A percentile compares a stretch with the other conserved stretches of the same genome.
These are phyloP conservation scores for Biscutella laevigata DNA, from an alignment of 441 rosid species.

Conservation along the genomic window DNA sequence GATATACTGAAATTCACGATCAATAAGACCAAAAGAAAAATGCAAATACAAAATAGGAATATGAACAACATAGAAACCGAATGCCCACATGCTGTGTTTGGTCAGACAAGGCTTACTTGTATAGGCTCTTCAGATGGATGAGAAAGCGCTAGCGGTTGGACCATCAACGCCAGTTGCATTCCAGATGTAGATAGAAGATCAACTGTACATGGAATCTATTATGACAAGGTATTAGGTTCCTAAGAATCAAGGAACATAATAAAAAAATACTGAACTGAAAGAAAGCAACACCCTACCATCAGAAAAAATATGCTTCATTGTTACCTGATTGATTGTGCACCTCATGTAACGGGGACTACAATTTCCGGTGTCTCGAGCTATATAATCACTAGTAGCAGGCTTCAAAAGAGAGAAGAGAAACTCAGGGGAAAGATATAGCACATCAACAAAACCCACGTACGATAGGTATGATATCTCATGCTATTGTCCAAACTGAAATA, in stretches of 20 bases:
- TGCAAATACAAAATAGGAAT: slow-evolving; percentile 3
- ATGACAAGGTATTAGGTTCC: slow-evolving; percentile 1
- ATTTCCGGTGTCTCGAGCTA: slow-evolving; percentile 51
- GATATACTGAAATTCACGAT: not conserved
- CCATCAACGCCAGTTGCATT: slow-evolving; percentile 75
- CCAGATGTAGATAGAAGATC: slow-evolving; percentile 76
- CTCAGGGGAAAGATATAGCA: slow-evolving; percentile 7
- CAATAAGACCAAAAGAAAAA: not conserved
- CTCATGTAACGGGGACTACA: slow-evolving; percentile 59
- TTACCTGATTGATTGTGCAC: slow-evolving; percentile 52
- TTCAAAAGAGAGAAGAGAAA: slow-evolving; percentile 26
- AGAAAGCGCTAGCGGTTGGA: slow-evolving; percentile 81
- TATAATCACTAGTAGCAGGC: slow-evolving; percentile 57
- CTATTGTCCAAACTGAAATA: not conserved
- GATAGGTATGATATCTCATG: slow-evolving; percentile 11
- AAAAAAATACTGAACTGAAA: not conserved
- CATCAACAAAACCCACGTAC: not conserved
- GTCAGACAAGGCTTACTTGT: slow-evolving; percentile 42
- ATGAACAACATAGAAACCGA: not conserved
- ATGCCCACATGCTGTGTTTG: not conserved
- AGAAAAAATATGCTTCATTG: not conserved
- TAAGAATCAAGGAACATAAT: slow-evolving; percentile 1
- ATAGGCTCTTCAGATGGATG: slow-evolving; percentile 86
- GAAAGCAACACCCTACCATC: not conserved
- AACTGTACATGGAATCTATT: slow-evolving; percentile 72